These are phyloP conservation scores for Globisporangium paroecandrum DNA, from an alignment of 352 stramenopile species.

Conservation along the genomic window DNA sequence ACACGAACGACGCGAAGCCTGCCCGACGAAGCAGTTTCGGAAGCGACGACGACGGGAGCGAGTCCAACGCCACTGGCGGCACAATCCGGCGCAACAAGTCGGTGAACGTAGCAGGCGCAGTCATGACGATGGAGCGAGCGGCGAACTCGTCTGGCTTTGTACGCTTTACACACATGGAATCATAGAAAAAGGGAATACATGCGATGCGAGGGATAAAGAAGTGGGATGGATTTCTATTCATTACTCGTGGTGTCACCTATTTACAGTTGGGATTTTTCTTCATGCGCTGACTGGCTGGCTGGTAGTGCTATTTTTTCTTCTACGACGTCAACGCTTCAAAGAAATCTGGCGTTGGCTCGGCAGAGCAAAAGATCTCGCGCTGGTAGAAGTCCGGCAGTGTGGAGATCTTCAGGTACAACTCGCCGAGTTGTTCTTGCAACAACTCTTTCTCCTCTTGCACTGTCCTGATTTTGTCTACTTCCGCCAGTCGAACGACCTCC, in stretches of 20 bases:
- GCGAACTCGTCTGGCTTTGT: conserved; percentile 27
- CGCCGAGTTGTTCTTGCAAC: conserved; percentile 61
- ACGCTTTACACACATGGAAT: conserved; percentile 35
- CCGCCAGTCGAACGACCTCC: conserved; percentile 45
- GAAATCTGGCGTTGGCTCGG: conserved; percentile 68
- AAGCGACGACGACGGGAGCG: conserved; percentile 17
- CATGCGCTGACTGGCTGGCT: not conserved
- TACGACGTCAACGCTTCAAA: conserved; percentile 72
- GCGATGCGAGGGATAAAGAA: not conserved
- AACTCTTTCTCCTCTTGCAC: conserved; percentile 70
- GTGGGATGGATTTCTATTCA: not conserved
- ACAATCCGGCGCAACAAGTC: conserved; percentile 68
- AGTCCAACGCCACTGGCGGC: not conserved
- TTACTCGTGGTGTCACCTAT: not conserved
- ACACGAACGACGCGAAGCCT: conserved; percentile 1
- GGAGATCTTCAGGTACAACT: conserved; percentile 81
- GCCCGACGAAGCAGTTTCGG: conserved; percentile 11
- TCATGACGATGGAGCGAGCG: conserved; percentile 73
- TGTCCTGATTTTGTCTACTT: conserved; percentile 55
- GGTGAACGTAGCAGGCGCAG: conserved; percentile 76
- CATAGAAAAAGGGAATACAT: conserved; percentile 21
- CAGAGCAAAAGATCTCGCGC: conserved; percentile 79
- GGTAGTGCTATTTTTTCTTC: not conserved
- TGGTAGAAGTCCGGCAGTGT: conserved; percentile 84
- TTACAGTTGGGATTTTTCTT: not conserved